Base-by-base conservation (phyloP, 2,329 filamentous ascomycete genomes). In the Fusarium stilboides region DNA sequence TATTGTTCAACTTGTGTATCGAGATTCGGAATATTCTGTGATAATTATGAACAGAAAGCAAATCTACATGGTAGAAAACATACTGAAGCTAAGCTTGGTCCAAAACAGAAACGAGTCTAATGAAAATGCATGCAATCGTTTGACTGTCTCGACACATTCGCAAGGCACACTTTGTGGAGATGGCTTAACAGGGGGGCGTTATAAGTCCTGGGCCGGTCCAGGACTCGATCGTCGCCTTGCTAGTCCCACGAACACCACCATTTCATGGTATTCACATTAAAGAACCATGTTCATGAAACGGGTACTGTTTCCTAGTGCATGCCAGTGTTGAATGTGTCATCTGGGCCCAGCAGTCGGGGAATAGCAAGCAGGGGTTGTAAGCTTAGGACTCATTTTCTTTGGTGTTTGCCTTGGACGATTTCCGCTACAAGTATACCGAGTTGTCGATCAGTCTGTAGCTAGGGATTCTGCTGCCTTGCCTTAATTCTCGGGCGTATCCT, bases 151-250 rank as follows among this genome's bases (percentile, higher is more conserved):
- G 19, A 44, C 42, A 53, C 39, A 59, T 46, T 39, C 62, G 26
- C 52, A 59, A 66, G 62, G 62, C 62, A 61, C 44, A 56, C 62
- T 62, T 42, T 65, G 62, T 65, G 62, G 60, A 65, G 57, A 33
- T 47, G 31, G 39, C 39, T 42, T 53, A 34, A 28, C 22, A 42
- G 34, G 60, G 60, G 45, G 37, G 53, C 28, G 17, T 17, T 40
- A 17, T 15, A 24, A 59, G 62, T 66, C 62, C 63, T 66, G 55
- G 53, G 22, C 39, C 51, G 45, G 53, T 40, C 52, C 43, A 20
- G 24, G 34, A 39, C n/a, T 42, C 13, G 5, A 14, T 49, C 33
- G 58, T 47, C 44, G 62, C 61, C 62, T 66, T 40, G 50, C 44
- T 55, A 44, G 19, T 65, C 33, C 43, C 49, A 65, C 26, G 62